Base-by-base conservation (phyloP, 352 stramenopile genomes). In the Phytopythium ostracodes region DNA sequence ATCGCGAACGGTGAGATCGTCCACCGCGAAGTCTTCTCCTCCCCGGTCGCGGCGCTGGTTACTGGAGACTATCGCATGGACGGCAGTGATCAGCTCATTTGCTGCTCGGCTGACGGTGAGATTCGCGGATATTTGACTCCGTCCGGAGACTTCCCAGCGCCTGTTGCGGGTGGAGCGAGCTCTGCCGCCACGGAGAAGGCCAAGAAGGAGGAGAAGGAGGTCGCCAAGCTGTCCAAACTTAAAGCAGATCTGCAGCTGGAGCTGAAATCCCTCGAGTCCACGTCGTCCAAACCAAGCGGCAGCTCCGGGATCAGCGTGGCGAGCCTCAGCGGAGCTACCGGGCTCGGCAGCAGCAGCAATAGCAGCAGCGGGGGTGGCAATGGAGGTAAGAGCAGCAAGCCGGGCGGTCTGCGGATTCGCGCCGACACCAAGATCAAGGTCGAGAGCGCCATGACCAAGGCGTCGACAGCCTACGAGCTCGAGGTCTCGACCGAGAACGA, bases 21-120 rank as follows among this genome's bases (percentile, higher is more conserved):
- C 29, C 90, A 92, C 63, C 91, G 89, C 52, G 86, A 97, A 50
- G 82, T 81, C 29, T 79, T 96, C 36, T 46, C 65, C 4, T 74
- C 85, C 2, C 67, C 86, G 15, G 66, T 95, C 10, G 81, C 88
- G 1, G 75, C 76, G 9, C 72, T 96, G 25, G 69, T 97, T 22
- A 80, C 73, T 6, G 84, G 79, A 6, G 92, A 98, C 62, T 97
- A 96, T 67, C 87, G 89, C 44, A 90, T 94, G 79, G 81, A 96
- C 65, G 92, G 91, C 53, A 83, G 81, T 31, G 73, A 95, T 17
- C 82, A 97, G 72, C 75, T 97, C n/a, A 88, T 98, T 46, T 96
- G 89, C 59, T 96, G 85, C 66, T 77, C 81, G 10, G 47, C 71
- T 0, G 79, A 94, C 35, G 91, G 91, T 53, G 84, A 97, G 64